Percentiles rank a stretch among this genome's conserved stretches.
phyloP scores from a whole-genome alignment of 352 stramenopile species.

The Phytophthora sansomeana region DNA sequence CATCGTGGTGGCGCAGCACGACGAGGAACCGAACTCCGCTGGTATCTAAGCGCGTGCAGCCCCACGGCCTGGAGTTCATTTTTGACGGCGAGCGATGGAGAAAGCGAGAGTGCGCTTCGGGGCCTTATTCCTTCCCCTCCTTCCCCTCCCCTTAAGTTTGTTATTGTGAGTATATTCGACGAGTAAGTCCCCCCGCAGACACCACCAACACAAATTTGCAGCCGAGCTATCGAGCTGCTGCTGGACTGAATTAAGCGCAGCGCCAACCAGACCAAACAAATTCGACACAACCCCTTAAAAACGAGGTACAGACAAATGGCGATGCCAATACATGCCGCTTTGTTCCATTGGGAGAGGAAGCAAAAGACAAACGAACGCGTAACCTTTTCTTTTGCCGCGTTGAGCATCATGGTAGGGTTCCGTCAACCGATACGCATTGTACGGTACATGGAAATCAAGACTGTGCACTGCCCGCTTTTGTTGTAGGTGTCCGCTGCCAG shows the following conservation, averaged over 20 bases:
- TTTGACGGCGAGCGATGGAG: constrained; percentile 35
- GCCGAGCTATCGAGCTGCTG: constrained; percentile 22
- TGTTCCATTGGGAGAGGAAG: constrained; percentile 29
- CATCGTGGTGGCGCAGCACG: constrained; percentile 48
- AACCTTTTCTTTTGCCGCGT: constrained; percentile 2
- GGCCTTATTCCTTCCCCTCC: background rate
- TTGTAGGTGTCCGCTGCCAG: constrained; percentile 50
- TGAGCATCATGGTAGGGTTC: background rate
- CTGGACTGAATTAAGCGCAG: constrained; percentile 31
- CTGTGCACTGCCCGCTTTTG: constrained; percentile 12
- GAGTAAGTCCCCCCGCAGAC: constrained; percentile 28
- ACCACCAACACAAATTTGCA: constrained; percentile 21
- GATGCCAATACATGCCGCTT: constrained; percentile 39
- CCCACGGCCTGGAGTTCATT: constrained; percentile 24
- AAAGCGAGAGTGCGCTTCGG: constrained; percentile 12
- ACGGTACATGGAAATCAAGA: background rate
- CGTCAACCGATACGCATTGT: no score
- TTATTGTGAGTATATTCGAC: constrained; percentile 46
- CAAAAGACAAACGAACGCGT: constrained; percentile 8
- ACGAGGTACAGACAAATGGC: constrained; percentile 41
- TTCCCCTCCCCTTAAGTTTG: constrained; percentile 28
- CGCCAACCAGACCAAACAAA: constrained; percentile 38
- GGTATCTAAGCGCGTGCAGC: constrained; percentile 49
- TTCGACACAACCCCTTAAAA: constrained; percentile 29
- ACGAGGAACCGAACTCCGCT: constrained; percentile 58